Evolutionary conservation across 129 eudicot genomes (phyloP).

Genomic region (Artemisia argyi): DNA sequence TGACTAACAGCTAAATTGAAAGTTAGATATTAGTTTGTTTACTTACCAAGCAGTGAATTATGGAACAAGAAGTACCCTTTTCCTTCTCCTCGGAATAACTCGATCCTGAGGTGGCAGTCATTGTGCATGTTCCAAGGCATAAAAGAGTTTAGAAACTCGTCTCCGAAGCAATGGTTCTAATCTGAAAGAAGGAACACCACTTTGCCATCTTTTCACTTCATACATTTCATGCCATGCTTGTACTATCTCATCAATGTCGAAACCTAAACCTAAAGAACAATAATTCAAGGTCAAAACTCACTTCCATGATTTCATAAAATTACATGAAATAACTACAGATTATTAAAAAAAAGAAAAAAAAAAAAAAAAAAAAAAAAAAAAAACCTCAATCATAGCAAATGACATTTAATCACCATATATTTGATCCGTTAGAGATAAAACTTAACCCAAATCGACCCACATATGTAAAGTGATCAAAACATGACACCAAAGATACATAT

Average conservation of each 20-base stretch:
- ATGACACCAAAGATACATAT: background rate
- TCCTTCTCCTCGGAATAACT: conserved; percentile 7
- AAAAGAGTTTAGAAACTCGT: conserved; percentile 73
- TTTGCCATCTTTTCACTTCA: conserved; percentile 74
- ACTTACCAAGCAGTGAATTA: conserved; percentile 30
- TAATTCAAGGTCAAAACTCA: conserved; percentile 21
- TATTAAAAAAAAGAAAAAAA: background rate
- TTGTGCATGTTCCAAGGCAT: conserved; percentile 63
- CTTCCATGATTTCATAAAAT: conserved; percentile 15
- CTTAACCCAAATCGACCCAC: background rate
- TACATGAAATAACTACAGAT: too few relatives aligned
- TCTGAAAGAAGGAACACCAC: conserved; percentile 58
- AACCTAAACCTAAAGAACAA: conserved; percentile 51
- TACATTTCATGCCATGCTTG: conserved; percentile 94
- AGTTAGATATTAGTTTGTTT: conserved; percentile 3
- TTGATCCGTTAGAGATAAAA: background rate
- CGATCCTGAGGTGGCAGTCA: conserved; percentile 30
- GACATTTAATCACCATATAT: background rate
- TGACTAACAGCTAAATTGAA: background rate
- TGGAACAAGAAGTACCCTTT: conserved; percentile 19
- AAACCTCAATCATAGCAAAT: background rate
- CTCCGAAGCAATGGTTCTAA: conserved; percentile 55
- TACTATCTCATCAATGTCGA: conserved; percentile 79
- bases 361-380: background rate
- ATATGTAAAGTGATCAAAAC: too few relatives aligned